phyloP scores from a whole-genome alignment of 768 basidiomycete species.

The Russula lepida region DNA sequence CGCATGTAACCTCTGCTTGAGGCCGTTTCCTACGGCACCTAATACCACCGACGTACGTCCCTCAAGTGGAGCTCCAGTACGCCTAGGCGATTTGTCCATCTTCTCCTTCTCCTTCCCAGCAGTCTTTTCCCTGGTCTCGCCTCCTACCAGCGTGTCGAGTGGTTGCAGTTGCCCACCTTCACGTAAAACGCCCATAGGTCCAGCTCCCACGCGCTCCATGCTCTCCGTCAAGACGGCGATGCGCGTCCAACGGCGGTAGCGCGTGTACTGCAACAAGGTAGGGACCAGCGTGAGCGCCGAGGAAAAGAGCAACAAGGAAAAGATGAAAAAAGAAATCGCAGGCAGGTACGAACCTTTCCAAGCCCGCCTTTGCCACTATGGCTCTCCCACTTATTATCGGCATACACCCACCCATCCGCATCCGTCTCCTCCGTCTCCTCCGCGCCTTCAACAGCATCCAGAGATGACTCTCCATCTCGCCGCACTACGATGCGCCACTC shows the following conservation, averaged over 20 bases:
- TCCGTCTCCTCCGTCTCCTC: slow-evolving; percentile 58
- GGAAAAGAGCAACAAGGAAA: too few species aligned
- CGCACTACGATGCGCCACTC: slow-evolving; percentile 79
- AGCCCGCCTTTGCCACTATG: slow-evolving; percentile 69
- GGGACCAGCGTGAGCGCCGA: neutral
- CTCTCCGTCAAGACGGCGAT: slow-evolving; percentile 71
- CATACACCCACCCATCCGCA: slow-evolving; percentile 86
- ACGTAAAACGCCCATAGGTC: slow-evolving; percentile 25
- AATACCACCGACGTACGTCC: neutral
- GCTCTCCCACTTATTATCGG: slow-evolving; percentile 92
- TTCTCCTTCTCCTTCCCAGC: slow-evolving; percentile 1
- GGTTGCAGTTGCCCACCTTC: slow-evolving; percentile 16
- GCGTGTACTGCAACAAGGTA: slow-evolving; percentile 55
- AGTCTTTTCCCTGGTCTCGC: neutral
- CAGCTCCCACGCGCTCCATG: slow-evolving; percentile 44
- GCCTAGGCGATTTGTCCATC: neutral
- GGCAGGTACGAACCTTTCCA: slow-evolving; percentile 52
- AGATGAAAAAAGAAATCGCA: neutral
- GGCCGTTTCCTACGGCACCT: slow-evolving; percentile 10
- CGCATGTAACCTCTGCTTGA: slow-evolving; percentile 13
- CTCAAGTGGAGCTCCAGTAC: neutral
- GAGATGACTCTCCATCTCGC: slow-evolving; percentile 39
- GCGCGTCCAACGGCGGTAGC: slow-evolving; percentile 80
- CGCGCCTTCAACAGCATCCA: slow-evolving; percentile 23
- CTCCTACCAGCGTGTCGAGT: neutral